Conservation (phyloP, 495 filamentous ascomycete species). For the Neurospora intermedia region DNA sequence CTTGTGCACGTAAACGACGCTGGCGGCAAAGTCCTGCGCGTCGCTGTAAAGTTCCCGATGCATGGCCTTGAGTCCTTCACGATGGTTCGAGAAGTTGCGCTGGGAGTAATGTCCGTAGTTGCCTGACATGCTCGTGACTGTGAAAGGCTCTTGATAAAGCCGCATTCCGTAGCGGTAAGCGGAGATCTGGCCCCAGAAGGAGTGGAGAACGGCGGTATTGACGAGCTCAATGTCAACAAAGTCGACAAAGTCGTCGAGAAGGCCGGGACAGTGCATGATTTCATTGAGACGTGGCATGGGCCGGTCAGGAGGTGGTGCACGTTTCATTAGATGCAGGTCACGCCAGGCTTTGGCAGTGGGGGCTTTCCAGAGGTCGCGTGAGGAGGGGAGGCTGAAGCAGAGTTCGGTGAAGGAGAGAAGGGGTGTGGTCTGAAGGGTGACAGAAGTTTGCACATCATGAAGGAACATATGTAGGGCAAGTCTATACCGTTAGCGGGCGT, state of each 20-base stretch:
- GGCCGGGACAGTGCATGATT: conserved; percentile 14
- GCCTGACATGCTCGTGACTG: conserved; percentile 3
- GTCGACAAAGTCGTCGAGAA: conserved; percentile 17
- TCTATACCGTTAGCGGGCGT: conserved; percentile 13
- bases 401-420: conserved; percentile 49
- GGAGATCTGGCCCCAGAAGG: conserved; percentile 40
- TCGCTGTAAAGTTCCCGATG: conserved; percentile 13
- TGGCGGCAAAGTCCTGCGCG: conserved; percentile 6
- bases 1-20: neutral
- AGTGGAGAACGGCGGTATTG: conserved; percentile 36
- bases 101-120: neutral
- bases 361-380: conserved; percentile 41
- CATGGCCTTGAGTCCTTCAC: conserved; percentile 4
- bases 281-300: conserved; percentile 9
- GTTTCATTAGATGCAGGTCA: conserved; percentile 24
- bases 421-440: conserved; percentile 38
- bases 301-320: neutral
- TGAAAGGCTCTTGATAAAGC: conserved; percentile 2
- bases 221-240: conserved; percentile 37
- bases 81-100: conserved; percentile 2
- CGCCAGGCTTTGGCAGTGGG: conserved; percentile 41
- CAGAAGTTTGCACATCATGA: conserved; percentile 43
- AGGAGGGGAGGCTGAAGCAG: conserved; percentile 39
- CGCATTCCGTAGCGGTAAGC: conserved; percentile 40
- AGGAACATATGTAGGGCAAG: conserved; percentile 42